Conservation (phyloP, 140 eudicot species). For the Ambrosia hybrid region DNA sequence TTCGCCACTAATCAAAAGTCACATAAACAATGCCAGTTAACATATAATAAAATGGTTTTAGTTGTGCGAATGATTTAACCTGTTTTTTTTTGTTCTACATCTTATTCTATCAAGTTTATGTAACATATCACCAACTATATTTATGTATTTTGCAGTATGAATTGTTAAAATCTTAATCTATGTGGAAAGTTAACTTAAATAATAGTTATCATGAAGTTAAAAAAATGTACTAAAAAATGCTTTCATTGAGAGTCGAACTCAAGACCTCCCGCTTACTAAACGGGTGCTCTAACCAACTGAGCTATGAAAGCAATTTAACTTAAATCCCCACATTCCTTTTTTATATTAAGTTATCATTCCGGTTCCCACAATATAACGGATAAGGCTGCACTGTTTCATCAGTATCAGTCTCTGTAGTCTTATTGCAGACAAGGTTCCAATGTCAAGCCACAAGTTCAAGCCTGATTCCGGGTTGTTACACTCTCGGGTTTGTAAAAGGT, state of each 20-base stretch:
- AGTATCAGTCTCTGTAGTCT: conserved; percentile 49
- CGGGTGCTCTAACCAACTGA: conserved; percentile 99
- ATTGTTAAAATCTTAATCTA: too few relatives aligned
- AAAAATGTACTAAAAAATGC: conserved; percentile 23
- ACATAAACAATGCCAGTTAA: too few relatives aligned
- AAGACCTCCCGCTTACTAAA: conserved; percentile 99
- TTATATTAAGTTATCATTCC: not conserved
- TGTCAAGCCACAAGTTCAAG: conserved; percentile 61
- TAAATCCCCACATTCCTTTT: not conserved
- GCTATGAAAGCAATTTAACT: conserved; percentile 71
- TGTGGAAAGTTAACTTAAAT: too few relatives aligned
- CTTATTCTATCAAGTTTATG: too few relatives aligned
- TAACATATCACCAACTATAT: too few relatives aligned
- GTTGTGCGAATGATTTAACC: too few relatives aligned
- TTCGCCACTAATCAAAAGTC: too few relatives aligned
- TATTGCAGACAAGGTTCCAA: conserved; percentile 76
- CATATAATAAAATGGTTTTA: too few relatives aligned
- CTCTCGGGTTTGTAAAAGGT: conserved; percentile 69
- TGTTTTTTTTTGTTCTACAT: too few relatives aligned
- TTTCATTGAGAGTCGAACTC: conserved; percentile 99
- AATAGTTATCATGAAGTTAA: too few relatives aligned
- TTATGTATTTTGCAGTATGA: too few relatives aligned
- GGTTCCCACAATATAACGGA: not conserved
- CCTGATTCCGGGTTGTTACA: conserved; percentile 56
- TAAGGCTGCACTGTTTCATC: conserved; percentile 33